Percentiles rank a stretch among this genome's conserved stretches.
Conservation (phyloP, 1,284 basidiomycete genomes). For the Spongispora temasekensis region DNA sequence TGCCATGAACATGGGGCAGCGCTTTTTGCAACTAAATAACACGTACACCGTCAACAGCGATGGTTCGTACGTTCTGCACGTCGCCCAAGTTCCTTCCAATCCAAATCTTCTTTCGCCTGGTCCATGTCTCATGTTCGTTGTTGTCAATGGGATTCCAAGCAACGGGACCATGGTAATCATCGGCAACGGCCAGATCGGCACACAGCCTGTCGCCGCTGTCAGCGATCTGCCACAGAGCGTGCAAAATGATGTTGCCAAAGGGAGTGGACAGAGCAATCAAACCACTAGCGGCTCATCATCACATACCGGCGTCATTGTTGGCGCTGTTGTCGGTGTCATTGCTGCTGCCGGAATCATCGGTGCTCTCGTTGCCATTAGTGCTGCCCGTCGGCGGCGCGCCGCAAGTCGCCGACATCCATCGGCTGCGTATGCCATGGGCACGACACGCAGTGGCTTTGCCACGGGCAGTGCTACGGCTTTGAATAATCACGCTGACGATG, state of each 20-base stretch:
- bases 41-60: slow-evolving; percentile 81
- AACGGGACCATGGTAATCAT: slow-evolving; percentile 75
- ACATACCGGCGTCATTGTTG: slow-evolving; percentile 51
- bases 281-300: slow-evolving; percentile 16
- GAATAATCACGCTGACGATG: slow-evolving; percentile 17
- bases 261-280: slow-evolving; percentile 15
- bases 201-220: slow-evolving; percentile 53
- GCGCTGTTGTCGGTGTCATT: slow-evolving; percentile 51
- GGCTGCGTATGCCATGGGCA: slow-evolving; percentile 40
- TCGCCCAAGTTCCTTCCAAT: slow-evolving; percentile 80
- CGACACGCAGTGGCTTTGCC: slow-evolving; percentile 31
- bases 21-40: slow-evolving; percentile 75
- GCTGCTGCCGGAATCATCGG: slow-evolving; percentile 51
- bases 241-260: slow-evolving; percentile 22
- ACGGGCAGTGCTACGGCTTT: slow-evolving; percentile 29
- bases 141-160: slow-evolving; percentile 81
- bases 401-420: slow-evolving; percentile 35
- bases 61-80: slow-evolving; percentile 74
- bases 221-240: slow-evolving; percentile 50
- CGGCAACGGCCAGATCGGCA: slow-evolving; percentile 77
- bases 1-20: slow-evolving; percentile 93
- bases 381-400: slow-evolving; percentile 47
- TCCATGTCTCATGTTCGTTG: slow-evolving; percentile 81
- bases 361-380: slow-evolving; percentile 47
- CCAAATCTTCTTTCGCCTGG: slow-evolving; percentile 85